Conservation (phyloP, 1,139 yeast genomes). For the Groenewaldozyma auringiensis region DNA sequence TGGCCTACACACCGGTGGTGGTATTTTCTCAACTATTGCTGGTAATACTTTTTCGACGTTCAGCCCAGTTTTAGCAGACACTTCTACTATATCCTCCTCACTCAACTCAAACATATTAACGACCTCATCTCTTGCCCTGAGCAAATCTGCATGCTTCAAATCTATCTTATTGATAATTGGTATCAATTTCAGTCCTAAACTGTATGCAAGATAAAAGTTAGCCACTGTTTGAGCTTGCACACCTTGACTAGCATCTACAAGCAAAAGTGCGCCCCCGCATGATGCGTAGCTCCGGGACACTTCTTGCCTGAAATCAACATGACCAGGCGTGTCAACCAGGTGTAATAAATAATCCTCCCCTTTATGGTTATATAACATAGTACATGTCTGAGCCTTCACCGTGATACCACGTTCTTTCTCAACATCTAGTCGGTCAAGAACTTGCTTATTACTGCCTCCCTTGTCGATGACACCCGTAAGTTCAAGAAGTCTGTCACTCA, state of each 20-base stretch:
- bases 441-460: constrained; percentile 70
- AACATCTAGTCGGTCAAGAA: constrained; percentile 85
- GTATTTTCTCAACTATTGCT: constrained; percentile 67
- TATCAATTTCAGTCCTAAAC: constrained; percentile 69
- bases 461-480: constrained; percentile 82
- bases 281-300: constrained; percentile 92
- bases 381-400: constrained; percentile 92
- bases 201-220: constrained; percentile 82
- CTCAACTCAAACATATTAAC: constrained; percentile 76
- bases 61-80: constrained; percentile 86
- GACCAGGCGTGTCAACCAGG: constrained; percentile 96
- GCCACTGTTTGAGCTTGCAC: constrained; percentile 98
- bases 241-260: constrained; percentile 95
- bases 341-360: constrained; percentile 73
- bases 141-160: constrained; percentile 79
- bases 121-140: constrained; percentile 73
- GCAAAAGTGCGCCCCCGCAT: constrained; percentile 85
- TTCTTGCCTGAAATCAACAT: constrained; percentile 91
- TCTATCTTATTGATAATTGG: constrained; percentile 94
- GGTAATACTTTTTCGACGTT: constrained; percentile 75
- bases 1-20: constrained; percentile 55
- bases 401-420: constrained; percentile 96
- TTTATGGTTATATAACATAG: constrained; percentile 77
- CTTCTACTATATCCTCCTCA: constrained; percentile 66
- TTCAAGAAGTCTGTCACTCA: constrained; percentile 80